Conservation (phyloP, 2,329 filamentous ascomycete genomes). For the Colletotrichum coccodes region DNA sequence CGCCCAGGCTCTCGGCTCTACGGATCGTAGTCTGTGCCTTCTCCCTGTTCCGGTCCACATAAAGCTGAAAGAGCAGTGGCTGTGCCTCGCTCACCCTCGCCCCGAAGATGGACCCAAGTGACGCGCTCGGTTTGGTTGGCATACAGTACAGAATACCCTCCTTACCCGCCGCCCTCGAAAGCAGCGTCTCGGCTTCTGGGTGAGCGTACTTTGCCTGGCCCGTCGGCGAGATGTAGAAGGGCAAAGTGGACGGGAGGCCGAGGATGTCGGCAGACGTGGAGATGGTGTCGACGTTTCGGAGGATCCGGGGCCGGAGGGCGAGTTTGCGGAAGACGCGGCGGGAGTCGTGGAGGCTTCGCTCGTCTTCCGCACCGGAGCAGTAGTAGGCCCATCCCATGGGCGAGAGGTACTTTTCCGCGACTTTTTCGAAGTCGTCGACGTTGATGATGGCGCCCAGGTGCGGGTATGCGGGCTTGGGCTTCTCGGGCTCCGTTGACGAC, state of each 20-base stretch:
- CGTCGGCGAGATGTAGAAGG: conserved; percentile 72
- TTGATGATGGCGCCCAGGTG: conserved; percentile 45
- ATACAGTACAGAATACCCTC: conserved; percentile 28
- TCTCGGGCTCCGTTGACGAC: neutral
- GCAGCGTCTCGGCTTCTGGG: conserved; percentile 63
- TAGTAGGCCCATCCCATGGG: conserved; percentile 69
- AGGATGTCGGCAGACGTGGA: conserved; percentile 63
- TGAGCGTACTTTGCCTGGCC: conserved; percentile 73
- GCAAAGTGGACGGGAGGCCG: conserved; percentile 60
- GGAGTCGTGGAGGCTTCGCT: conserved; percentile 78
- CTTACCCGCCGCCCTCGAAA: conserved; percentile 12
- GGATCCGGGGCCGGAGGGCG: conserved; percentile 78
- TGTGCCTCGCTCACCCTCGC: neutral
- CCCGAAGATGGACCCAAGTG: conserved; percentile 10
- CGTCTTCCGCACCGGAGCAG: conserved; percentile 83
- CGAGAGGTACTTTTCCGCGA: conserved; percentile 42
- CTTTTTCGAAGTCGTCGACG: conserved; percentile 48
- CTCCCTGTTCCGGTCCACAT: conserved; percentile 64
- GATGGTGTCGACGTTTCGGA: conserved; percentile 79
- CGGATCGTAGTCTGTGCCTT: conserved; percentile 60
- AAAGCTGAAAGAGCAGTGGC: conserved; percentile 67
- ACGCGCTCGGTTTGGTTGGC: conserved; percentile 22
- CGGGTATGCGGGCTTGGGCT: conserved; percentile 33
- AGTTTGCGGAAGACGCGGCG: conserved; percentile 79
- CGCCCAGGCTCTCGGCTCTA: conserved; percentile 55